These are phyloP conservation scores for Linnemannia zychae DNA, from an alignment of 192 early-diverging fungal species.

Conservation along the genomic window DNA sequence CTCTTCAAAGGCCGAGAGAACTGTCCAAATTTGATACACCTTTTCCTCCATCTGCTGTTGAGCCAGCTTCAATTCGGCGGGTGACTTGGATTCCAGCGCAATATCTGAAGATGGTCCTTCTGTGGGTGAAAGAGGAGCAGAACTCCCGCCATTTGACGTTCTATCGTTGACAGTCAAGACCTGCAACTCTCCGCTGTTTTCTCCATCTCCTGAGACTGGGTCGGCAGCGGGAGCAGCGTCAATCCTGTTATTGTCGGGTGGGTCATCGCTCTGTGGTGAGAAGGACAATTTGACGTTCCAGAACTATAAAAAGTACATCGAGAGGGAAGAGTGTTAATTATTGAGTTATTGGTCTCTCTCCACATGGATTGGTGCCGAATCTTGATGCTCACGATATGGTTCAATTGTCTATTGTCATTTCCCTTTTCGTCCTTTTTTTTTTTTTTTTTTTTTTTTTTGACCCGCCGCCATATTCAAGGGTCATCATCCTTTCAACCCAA, in stretches of 20 bases:
- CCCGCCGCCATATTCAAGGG: too few relatives aligned
- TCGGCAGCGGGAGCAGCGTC: neutral
- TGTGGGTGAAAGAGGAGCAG: slow-evolving; percentile 5
- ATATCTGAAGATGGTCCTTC: neutral
- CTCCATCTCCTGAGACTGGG: neutral
- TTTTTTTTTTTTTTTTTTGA: neutral
- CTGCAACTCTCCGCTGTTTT: slow-evolving; percentile 5
- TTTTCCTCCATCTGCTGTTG: slow-evolving; percentile 88
- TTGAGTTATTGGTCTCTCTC: slow-evolving; percentile 8
- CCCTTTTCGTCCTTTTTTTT: neutral
- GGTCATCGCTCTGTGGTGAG: slow-evolving; percentile 35
- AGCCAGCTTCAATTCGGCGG: slow-evolving; percentile 64
- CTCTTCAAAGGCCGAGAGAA: slow-evolving; percentile 96
- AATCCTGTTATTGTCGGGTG: slow-evolving; percentile 6
- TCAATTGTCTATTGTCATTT: slow-evolving; percentile 1
- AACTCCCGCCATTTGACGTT: neutral
- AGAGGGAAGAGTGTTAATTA: neutral
- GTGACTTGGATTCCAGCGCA: slow-evolving; percentile 20
- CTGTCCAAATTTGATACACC: slow-evolving; percentile 89
- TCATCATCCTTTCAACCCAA: neutral
- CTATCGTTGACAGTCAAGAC: neutral
- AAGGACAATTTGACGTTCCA: slow-evolving; percentile 72
- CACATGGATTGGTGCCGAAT: neutral
- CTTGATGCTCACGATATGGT: slow-evolving; percentile 5
- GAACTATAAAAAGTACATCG: slow-evolving; percentile 54